Evolutionary conservation across 768 basidiomycete genomes (phyloP), one percentile per base, ranked within the genome.

Genomic region (Russula dissimulans): DNA sequence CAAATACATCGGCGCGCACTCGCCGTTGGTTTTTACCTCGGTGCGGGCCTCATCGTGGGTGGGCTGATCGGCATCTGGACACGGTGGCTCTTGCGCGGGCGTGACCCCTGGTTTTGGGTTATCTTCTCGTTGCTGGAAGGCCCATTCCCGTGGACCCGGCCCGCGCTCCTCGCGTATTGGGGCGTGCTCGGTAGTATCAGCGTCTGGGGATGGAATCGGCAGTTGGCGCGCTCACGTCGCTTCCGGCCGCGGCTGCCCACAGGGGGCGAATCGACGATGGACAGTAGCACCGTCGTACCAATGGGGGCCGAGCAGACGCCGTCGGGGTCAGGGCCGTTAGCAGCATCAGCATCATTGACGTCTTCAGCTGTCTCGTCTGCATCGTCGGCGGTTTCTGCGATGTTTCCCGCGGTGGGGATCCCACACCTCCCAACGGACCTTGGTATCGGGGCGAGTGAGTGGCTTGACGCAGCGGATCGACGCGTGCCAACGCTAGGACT

Each of bases 151-250:
- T 94, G 92, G 91, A 87, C 83, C 17, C 78, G 97, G 14, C 82
- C 85, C 1, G 81, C 80, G 8, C 75, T 99, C 46, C 73, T 97
- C 51, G 79, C 76, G 4, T 98, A 97, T 70, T 99, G 97, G 97
- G 87, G 77, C 7, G 72, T 81, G 4, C 72, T 95, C 32, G 89
- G 87, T 6, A 80, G 78, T 63, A 77, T 95, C 58, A 95, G 92
- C 59, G 90, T 98, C 26, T 94, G 88, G 8, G 95, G 91, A 0
- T 98, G 97, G 97, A 93, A 85, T 71, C 79, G 94, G 52, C 95
- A 97, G 71, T 74, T 98, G 50, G 86, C 85, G 5, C 78, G 93
- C 60, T 83, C 87, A 1, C 77, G 92, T 59, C 78, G 83, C 64
- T 86, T 85, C 67, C 76, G 87, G 52, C 75, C 79, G 15, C 72